phyloP scores from a whole-genome alignment of 768 basidiomycete species.

The Boletales sp. region DNA sequence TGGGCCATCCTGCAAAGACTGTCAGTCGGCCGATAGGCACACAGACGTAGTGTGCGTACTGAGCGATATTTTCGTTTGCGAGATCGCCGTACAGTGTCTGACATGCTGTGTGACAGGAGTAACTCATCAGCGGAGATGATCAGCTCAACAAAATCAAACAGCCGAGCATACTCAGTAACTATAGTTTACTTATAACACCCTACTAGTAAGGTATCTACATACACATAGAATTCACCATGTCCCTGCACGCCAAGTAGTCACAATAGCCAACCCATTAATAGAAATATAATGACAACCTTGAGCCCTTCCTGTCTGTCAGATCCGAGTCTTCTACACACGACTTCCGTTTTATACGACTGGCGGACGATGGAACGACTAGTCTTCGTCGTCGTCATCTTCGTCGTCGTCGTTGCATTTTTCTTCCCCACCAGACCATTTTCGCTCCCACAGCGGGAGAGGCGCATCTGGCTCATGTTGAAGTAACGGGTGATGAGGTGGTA shows the following conservation, averaged over 20 bases:
- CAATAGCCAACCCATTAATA: conserved; percentile 19
- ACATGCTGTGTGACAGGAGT: background rate
- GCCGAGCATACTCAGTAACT: background rate
- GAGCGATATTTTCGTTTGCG: conserved; percentile 51
- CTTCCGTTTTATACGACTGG: background rate
- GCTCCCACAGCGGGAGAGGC: conserved; percentile 64
- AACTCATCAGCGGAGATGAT: background rate
- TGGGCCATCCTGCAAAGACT: conserved; percentile 48
- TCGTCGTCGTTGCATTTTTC: conserved; percentile 46
- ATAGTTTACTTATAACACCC: background rate
- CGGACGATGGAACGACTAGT: conserved; percentile 17
- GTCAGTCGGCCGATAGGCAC: conserved; percentile 3
- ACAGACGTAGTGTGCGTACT: conserved; percentile 30
- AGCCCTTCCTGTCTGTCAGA: conserved; percentile 1
- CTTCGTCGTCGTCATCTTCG: conserved; percentile 44
- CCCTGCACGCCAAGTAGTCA: conserved; percentile 5
- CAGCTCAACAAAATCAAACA: too few species aligned
- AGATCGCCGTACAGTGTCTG: conserved; percentile 15
- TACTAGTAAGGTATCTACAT: conserved; percentile 17
- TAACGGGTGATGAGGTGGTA: conserved; percentile 62
- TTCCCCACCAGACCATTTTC: conserved; percentile 79
- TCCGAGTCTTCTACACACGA: background rate
- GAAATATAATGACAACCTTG: conserved; percentile 20
- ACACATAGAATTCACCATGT: conserved; percentile 6
- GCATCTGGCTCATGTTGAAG: conserved; percentile 30